Conservation (phyloP, 805 yeast genomes). For the Zygotorulaspora chibaensis region DNA sequence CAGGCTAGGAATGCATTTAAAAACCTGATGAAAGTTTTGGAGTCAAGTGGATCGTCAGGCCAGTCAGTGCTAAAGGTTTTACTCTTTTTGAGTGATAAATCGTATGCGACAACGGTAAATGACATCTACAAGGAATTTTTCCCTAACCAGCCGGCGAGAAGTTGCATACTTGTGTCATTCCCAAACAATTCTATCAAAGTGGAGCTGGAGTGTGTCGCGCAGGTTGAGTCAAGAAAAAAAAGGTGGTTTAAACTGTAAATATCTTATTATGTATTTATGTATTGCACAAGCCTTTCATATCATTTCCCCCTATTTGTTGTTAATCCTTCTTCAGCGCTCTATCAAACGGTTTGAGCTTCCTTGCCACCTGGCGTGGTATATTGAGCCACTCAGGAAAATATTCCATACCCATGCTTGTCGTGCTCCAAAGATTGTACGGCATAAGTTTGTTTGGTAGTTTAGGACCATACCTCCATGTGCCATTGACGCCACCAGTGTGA, state of each 20-base stretch:
- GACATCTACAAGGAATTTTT: conserved; percentile 44
- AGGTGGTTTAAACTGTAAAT: conserved; percentile 15
- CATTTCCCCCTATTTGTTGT: not conserved
- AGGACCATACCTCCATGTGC: conserved; percentile 31
- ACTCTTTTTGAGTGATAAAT: conserved; percentile 44
- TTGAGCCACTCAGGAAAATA: conserved; percentile 31
- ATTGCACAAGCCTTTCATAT: not conserved
- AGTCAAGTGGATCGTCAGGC: conserved; percentile 43
- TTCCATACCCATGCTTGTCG: conserved; percentile 32
- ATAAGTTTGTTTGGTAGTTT: conserved; percentile 20
- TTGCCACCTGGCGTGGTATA: conserved; percentile 25
- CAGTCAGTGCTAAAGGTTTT: conserved; percentile 48
- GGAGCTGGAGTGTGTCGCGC: conserved; percentile 49
- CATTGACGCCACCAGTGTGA: conserved; percentile 30
- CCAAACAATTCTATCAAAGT: conserved; percentile 48
- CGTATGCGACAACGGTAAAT: conserved; percentile 43
- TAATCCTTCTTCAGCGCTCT: conserved; percentile 6
- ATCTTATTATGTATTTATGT: not conserved
- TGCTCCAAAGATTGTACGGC: conserved; percentile 30
- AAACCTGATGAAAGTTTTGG: conserved; percentile 41
- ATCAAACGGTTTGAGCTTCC: conserved; percentile 30
- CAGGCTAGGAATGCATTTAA: conserved; percentile 45
- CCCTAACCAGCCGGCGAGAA: conserved; percentile 49
- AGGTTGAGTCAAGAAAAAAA: conserved; percentile 4
- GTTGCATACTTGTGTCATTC: conserved; percentile 48